Base-by-base conservation (phyloP, 331 rosid species). In the Quercus tomentella region DNA sequence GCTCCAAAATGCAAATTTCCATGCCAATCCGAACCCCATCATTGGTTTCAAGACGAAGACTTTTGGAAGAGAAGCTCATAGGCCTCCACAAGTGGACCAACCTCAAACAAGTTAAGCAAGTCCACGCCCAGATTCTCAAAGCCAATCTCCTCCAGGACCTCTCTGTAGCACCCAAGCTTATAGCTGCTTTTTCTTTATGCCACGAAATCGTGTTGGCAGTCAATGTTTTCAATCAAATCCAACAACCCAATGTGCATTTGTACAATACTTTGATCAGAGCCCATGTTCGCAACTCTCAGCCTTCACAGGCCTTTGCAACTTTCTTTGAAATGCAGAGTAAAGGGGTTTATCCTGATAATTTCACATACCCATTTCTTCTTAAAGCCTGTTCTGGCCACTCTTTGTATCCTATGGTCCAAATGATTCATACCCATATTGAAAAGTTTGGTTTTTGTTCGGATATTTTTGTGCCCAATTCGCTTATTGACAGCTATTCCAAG, bases 41-140 rank as follows among this genome's bases (percentile, higher is more conserved):
- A 3, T 94, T 97, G 97, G 89, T 92, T 61, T 90, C 97, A 10
- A 78, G 80, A 3, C 89, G 94, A 22, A 80, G 91, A 28, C 79
- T 89, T 28, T 77, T 94, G 0, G 97, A 94, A 4, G 97, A 94
- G 69, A 90, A 91, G 83, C 92, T 92, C 25, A 56, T 82, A 5
- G 84, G 85, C 62, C 94, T 95, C 55, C 96, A 89, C 79, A 84
- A 81, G 33, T 91, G 96, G 81, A 41, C 88, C 23, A 86, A 90
- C 82, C 75, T 91, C 10, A 51, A 84, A 79, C 78, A 57, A n/a
- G 17, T 89, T 1, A 91, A 94, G 86, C 98, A 94, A 88, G 49
- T 87, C 58, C 92, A 91, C 61, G 97, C 97, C 18, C 97, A 94
- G 82, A 63, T 92, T 31, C 87, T 94, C 88, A 93, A 91, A 85